Base-by-base conservation (phyloP, 2,329 filamentous ascomycete species). In the Shiraia sp. region DNA sequence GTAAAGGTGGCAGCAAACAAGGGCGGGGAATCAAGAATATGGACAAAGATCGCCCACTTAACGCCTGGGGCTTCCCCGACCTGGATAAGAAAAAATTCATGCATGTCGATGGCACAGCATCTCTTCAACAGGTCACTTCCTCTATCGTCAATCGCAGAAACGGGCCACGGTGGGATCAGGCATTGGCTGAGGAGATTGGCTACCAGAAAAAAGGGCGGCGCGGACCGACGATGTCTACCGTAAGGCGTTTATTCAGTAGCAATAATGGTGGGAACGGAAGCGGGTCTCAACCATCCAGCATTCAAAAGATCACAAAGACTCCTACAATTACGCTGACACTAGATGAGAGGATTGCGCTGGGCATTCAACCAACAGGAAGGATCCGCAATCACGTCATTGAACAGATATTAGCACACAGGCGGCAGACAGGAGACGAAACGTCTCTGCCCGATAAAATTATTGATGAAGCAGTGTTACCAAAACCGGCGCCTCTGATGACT, bases 1-100 rank as follows among this genome's bases (percentile, higher is more conserved):
- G 47, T 45, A 6, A 58, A 58, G 32, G 52, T 23, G 5, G 13
- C 28, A 22, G 16, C 15, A 59, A 36, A 29, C 22, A 40, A 40
- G 7, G 34, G 43, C 23, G 36, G 50, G 2, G 51, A 56, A 9
- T 22, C 8, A 50, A 58, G 16, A 26, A 30, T 24, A 15, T n/a
- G 2, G 8, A 32, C 6, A 27, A 33, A 19, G 23, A 32, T 10
- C 12, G 31, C 12, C 17, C 33, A 8, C 36, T 69, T 6, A 53
- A 67, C 39, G n/a, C 44, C 13, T 68, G 64, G 64, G 65, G 65
- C 1, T 69, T 69, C 15, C 47, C 36, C 6, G 12, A 40, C 9
- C 36, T 58, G 13, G 46, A 53, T 29, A 13, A 40, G 0, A 52
- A 51, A 27, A 48, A 61, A 7, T 58, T 66, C 27, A 34, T 58